phyloP scores from a whole-genome alignment of 208 protist species.

The Vickermania ingenoplastis region DNA sequence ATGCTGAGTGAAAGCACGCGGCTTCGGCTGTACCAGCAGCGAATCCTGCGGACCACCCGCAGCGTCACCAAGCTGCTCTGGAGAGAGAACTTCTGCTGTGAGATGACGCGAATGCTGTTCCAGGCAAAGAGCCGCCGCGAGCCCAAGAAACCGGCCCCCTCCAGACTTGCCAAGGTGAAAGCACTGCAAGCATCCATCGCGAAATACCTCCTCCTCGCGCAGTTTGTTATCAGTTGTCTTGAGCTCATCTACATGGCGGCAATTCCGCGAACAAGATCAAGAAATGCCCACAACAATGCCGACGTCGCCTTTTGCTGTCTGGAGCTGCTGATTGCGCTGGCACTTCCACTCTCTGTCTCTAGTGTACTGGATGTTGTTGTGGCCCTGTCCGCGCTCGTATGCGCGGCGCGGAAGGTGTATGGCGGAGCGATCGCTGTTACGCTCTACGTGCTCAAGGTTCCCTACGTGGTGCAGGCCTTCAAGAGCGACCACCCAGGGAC shows the following conservation, averaged over 20 bases:
- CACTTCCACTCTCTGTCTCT: slow-evolving; percentile 28
- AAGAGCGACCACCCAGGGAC: slow-evolving; percentile 43
- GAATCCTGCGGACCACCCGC: not conserved
- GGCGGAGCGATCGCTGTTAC: slow-evolving; percentile 39
- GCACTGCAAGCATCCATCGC: slow-evolving; percentile 8
- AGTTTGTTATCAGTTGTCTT: slow-evolving; percentile 35
- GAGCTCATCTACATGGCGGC: slow-evolving; percentile 56
- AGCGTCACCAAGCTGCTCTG: slow-evolving; percentile 55
- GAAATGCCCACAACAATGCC: slow-evolving; percentile 20
- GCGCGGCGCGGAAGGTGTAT: slow-evolving; percentile 20
- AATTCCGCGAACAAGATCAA: slow-evolving; percentile 15
- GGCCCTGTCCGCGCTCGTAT: slow-evolving; percentile 32
- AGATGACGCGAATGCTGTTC: slow-evolving; percentile 43
- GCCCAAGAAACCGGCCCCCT: slow-evolving; percentile 1
- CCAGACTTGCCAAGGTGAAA: slow-evolving; percentile 12
- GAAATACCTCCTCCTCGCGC: slow-evolving; percentile 26
- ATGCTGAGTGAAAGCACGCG: not conserved
- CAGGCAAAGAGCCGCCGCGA: slow-evolving; percentile 9
- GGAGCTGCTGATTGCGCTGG: slow-evolving; percentile 19
- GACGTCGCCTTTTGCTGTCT: slow-evolving; percentile 45
- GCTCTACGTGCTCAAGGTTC: slow-evolving; percentile 46
- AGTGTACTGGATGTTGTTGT: slow-evolving; percentile 33
- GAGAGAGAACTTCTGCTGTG: slow-evolving; percentile 72
- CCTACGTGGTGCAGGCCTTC: slow-evolving; percentile 38
- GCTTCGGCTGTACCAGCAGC: not conserved